Conservation (phyloP, 257 asterid genomes). For the Gentiana macrophylla region DNA sequence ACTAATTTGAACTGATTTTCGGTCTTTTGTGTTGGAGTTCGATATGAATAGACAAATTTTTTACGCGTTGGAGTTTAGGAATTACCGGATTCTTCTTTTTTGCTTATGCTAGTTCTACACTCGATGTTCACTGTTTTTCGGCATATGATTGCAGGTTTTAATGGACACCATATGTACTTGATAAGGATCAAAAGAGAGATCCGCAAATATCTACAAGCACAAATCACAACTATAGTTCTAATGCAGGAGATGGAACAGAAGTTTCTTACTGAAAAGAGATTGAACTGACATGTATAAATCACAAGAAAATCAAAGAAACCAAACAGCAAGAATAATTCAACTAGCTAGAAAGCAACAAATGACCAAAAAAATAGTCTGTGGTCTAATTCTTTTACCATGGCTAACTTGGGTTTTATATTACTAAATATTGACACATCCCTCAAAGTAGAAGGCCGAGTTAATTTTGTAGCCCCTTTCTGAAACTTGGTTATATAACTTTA, state of each 20-base stretch:
- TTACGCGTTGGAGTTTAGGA: too few species aligned
- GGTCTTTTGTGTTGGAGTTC: too few species aligned
- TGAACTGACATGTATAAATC: background rate
- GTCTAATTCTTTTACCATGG: conserved; percentile 37
- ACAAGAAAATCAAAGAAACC: conserved; percentile 1
- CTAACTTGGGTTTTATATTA: conserved; percentile 60
- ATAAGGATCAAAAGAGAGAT: conserved; percentile 63
- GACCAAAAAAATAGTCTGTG: background rate
- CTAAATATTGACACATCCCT: conserved; percentile 43
- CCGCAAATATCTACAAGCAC: conserved; percentile 62
- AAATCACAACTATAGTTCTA: background rate
- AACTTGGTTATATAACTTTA: conserved; percentile 41
- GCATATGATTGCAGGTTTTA: background rate
- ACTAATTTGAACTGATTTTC: too few species aligned
- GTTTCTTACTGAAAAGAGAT: background rate
- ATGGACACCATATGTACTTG: conserved; percentile 78
- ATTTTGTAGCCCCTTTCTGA: conserved; percentile 23
- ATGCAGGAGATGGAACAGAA: background rate
- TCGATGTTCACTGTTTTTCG: too few species aligned
- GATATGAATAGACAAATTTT: too few species aligned
- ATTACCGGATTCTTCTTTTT: too few species aligned
- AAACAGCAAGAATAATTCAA: conserved; percentile 6
- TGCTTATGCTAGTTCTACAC: too few species aligned
- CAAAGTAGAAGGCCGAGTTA: conserved; percentile 28
- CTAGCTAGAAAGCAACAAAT: background rate